Conservation (phyloP, 768 basidiomycete genomes). For the Lactarius vividus region DNA sequence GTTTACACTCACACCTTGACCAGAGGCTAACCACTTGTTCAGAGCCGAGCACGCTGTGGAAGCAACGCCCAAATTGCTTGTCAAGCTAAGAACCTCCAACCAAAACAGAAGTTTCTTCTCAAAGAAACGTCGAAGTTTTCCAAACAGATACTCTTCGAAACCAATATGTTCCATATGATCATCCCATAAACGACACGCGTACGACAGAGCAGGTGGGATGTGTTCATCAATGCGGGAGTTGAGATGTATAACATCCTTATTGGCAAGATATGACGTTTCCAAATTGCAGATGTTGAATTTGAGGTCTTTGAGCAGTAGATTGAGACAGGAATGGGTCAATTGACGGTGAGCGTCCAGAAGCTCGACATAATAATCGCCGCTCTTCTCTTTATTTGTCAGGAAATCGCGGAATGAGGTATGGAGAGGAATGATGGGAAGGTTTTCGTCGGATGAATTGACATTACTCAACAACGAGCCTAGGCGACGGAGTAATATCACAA, state of each 20-base stretch:
- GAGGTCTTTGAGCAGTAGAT: not conserved
- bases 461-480: slow-evolving; percentile 7
- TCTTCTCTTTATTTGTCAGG: not conserved
- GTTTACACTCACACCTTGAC: too few species aligned
- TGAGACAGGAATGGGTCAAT: not conserved
- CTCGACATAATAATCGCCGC: not conserved
- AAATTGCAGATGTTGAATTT: slow-evolving; percentile 6
- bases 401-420: slow-evolving; percentile 4
- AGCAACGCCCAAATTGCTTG: not conserved
- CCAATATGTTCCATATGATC: not conserved
- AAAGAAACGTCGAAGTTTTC: not conserved
- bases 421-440: slow-evolving; percentile 1
- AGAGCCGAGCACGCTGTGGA: not conserved
- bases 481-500: too few species aligned
- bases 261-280: not conserved
- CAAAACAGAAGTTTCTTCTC: not conserved
- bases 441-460: not conserved
- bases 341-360: not conserved
- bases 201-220: not conserved
- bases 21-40: too few species aligned
- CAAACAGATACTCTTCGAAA: not conserved
- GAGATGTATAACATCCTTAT: not conserved
- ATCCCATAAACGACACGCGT: slow-evolving; percentile 1
- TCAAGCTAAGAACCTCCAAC: too few species aligned
- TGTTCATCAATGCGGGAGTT: not conserved